Evolutionary conservation across 805 yeast genomes (phyloP), one percentile per base, ranked within the genome.

Genomic region (Metahyphopichia silvanorum): DNA sequence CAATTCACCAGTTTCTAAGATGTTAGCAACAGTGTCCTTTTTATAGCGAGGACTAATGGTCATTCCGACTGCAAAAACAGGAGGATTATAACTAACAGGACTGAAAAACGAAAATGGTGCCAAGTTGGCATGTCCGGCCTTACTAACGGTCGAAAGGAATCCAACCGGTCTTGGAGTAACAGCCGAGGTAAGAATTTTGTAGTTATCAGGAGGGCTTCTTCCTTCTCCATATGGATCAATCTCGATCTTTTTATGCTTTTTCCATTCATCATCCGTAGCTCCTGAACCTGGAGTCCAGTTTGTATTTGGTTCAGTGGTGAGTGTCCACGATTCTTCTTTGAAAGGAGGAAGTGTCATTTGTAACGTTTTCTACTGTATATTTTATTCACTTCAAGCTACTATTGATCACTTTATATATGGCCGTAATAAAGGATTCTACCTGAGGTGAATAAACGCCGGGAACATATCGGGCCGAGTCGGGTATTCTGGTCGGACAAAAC

Each of bases 21-120:
- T 46, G 44, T 77, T 77, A 6, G 38, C 42, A 33, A 61, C 55
- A 4, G 82, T 66, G 49, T 79, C 82, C 49, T 79, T 79, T n/a
- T 51, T 43, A 10, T 35, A 41, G 1, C 45, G 57, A 7, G 41
- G 37, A 12, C 67, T 67, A 9, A 63, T 52, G n/a, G 73, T 57
- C 37, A 76, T 51, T 0, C 80, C 76, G 24, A 79, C 31, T 3
- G 61, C 56, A 46, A 79, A 79, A 8, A 73, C 63, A 3, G 85
- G 85, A 4, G 86, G 86, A 39, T 77, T 80, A 34, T 56, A 53
- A 29, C 58, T 60, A 11, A 71, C 68, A 16, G 75, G 40, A 16
- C 56, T 58, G 48, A 76, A 75, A 51, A 63, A 79, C 9, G 82
- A 75, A 45, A 73, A 79, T n/a, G 85, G 85, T 1, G 85, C 74